Evolutionary conservation across 1,139 yeast species (phyloP).

Genomic region (Debaryomycetaceae sp.): DNA sequence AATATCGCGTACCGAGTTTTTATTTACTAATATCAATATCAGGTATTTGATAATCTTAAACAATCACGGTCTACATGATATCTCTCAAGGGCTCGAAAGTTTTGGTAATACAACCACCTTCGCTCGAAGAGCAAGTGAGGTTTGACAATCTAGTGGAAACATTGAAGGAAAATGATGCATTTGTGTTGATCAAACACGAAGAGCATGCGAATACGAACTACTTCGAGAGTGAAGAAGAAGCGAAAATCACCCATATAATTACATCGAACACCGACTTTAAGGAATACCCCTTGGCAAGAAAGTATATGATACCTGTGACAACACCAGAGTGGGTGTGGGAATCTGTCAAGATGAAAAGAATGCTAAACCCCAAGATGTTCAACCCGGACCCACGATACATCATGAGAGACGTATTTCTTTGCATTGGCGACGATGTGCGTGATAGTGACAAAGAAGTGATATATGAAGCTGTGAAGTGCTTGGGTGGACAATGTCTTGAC

Average conservation of each 20-base stretch:
- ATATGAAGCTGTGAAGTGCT: slow-evolving; percentile 61
- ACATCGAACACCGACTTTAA: slow-evolving; percentile 53
- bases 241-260: slow-evolving; percentile 49
- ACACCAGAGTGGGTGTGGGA: slow-evolving; percentile 61
- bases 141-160: slow-evolving; percentile 15
- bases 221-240: slow-evolving; percentile 12
- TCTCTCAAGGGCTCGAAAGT: slow-evolving; percentile 40
- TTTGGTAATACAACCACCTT: slow-evolving; percentile 36
- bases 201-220: slow-evolving; percentile 22
- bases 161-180: slow-evolving; percentile 20
- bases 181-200: slow-evolving; percentile 20
- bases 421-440: slow-evolving; percentile 57
- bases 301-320: slow-evolving; percentile 66
- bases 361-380: slow-evolving; percentile 49
- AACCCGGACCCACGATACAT: slow-evolving; percentile 71
- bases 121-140: slow-evolving; percentile 15
- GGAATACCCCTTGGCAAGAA: slow-evolving; percentile 48
- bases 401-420: slow-evolving; percentile 58
- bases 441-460: slow-evolving; percentile 62
- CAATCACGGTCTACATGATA: neutral
- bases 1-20: neutral
- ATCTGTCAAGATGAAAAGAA: slow-evolving; percentile 40
- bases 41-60: neutral
- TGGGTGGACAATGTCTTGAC: slow-evolving; percentile 73
- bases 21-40: neutral